phyloP scores from a whole-genome alignment of 2,329 filamentous ascomycete species.

The Neonectria magnoliae region DNA sequence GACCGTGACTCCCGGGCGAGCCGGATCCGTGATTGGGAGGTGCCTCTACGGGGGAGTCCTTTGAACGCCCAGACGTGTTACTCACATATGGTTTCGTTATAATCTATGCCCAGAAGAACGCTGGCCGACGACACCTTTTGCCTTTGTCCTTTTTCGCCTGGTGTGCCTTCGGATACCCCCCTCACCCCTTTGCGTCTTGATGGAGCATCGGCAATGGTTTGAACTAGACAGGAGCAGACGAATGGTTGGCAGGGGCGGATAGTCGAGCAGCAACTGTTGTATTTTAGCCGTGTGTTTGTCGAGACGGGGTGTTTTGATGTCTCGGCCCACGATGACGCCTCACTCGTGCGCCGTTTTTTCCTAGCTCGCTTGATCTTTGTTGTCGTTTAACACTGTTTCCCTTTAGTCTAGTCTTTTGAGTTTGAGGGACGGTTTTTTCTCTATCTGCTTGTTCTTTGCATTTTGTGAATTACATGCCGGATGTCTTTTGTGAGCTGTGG shows the following conservation, averaged over 20 bases:
- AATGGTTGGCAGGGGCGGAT: conserved; percentile 40
- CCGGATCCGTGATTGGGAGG: conserved; percentile 23
- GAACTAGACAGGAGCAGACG: conserved; percentile 48
- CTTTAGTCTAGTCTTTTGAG: conserved; percentile 37
- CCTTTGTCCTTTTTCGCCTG: conserved; percentile 39
- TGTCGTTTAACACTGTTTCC: conserved; percentile 42
- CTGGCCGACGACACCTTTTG: conserved; percentile 27
- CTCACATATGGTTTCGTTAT: conserved; percentile 44
- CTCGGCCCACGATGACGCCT: conserved; percentile 44
- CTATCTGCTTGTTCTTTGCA: neutral
- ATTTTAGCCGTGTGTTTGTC: conserved; percentile 51
- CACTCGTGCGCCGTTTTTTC: conserved; percentile 49
- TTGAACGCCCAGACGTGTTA: conserved; percentile 35
- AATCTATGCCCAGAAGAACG: conserved; percentile 40
- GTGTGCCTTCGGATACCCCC: conserved; percentile 44
- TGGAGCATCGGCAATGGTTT: conserved; percentile 46
- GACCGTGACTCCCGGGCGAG: conserved; percentile 34
- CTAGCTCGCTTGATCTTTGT: conserved; percentile 53
- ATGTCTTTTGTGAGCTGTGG: neutral
- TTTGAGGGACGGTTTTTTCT: conserved; percentile 26
- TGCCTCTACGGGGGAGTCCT: conserved; percentile 29
- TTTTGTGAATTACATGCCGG: neutral
- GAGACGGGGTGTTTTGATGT: conserved; percentile 47
- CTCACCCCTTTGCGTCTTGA: conserved; percentile 40
- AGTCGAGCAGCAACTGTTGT: conserved; percentile 50